Evolutionary conservation across 306 rosid genomes (phyloP).

Genomic region (Rosa persica): DNA sequence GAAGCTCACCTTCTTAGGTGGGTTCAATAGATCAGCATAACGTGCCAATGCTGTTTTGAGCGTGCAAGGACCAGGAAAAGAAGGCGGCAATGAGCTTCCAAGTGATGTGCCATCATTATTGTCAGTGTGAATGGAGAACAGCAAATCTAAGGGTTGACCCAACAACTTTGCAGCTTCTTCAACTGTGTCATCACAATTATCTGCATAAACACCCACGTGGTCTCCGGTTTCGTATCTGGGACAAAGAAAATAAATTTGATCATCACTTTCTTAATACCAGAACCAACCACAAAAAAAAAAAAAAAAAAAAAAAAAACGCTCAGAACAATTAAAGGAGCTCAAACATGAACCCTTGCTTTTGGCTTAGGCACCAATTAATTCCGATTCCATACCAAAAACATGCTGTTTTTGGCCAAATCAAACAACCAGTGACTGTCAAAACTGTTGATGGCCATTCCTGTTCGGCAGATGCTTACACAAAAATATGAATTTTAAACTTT

Average conservation of each 20-base stretch:
- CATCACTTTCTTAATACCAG: neutral
- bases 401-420: neutral
- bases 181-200: slow-evolving; percentile 71
- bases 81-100: slow-evolving; percentile 81
- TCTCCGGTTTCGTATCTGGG: slow-evolving; percentile 96
- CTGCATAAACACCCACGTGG: slow-evolving; percentile 91
- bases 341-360: neutral
- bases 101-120: slow-evolving; percentile 79
- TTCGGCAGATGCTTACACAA: neutral
- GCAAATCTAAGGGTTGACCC: slow-evolving; percentile 66
- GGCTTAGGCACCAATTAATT: neutral
- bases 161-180: slow-evolving; percentile 77
- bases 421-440: neutral
- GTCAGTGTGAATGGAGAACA: slow-evolving; percentile 77
- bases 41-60: slow-evolving; percentile 66
- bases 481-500: neutral
- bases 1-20: slow-evolving; percentile 76
- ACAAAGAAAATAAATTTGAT: slow-evolving; percentile 21
- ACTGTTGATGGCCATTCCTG: neutral
- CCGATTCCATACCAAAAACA: neutral
- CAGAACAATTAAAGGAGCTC: neutral
- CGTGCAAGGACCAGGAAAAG: slow-evolving; percentile 88
- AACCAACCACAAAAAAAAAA: neutral
- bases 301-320: neutral
- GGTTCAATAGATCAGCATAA: slow-evolving; percentile 82